Conservation (phyloP, 2,329 filamentous ascomycete genomes). For the Aspergillus sp. region DNA sequence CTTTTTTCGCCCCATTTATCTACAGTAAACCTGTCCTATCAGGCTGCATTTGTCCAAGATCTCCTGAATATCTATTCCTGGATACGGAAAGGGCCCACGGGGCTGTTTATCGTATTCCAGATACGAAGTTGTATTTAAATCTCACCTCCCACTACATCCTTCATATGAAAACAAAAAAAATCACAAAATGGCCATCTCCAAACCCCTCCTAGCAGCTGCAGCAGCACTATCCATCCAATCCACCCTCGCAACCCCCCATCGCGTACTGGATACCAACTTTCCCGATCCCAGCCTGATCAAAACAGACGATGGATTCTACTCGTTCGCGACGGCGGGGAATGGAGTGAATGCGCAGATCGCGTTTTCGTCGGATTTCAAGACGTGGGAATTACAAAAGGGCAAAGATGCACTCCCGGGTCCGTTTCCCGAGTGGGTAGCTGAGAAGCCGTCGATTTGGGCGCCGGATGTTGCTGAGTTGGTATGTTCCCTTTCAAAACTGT, state of each 20-base stretch:
- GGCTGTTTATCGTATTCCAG: too few species aligned
- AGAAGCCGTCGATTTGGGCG: conserved; percentile 49
- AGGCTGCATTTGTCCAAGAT: too few species aligned
- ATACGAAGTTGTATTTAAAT: too few species aligned
- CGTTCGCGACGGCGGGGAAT: conserved; percentile 53
- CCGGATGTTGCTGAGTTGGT: conserved; percentile 54
- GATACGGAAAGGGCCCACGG: too few species aligned
- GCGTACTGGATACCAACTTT: conserved; percentile 34
- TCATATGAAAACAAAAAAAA: neutral
- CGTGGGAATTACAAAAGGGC: conserved; percentile 43
- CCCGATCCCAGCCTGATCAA: conserved; percentile 45
- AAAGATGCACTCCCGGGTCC: conserved; percentile 51
- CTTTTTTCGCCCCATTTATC: too few species aligned
- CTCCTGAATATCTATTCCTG: too few species aligned
- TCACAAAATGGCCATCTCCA: neutral
- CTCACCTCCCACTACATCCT: neutral
- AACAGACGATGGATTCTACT: conserved; percentile 49
- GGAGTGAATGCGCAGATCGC: conserved; percentile 53
- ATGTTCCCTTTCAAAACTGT: conserved; percentile 7
- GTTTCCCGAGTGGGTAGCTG: conserved; percentile 51
- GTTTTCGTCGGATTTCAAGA: conserved; percentile 43
- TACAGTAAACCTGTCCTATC: too few species aligned
- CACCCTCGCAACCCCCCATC: conserved; percentile 2
- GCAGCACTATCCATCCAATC: neutral
- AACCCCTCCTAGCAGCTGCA: neutral